These are phyloP conservation scores for Vaccinium corymbosum DNA, from an alignment of 148 eudicot genomes.

Conservation along the genomic window DNA sequence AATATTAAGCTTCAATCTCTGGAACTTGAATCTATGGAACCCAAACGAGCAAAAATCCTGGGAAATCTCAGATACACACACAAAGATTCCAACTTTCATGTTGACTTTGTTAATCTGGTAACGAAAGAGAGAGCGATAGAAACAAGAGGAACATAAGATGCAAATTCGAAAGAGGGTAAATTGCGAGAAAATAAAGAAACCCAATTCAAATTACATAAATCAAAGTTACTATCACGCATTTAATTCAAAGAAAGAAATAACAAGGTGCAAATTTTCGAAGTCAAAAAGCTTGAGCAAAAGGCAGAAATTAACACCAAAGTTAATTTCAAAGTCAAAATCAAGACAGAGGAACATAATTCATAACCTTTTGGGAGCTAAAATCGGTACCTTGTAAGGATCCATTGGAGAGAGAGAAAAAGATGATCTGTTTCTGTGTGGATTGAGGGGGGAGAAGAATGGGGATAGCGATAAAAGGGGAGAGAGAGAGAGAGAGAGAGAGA, in stretches of 20 bases:
- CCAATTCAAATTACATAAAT: neutral
- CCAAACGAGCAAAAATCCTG: neutral
- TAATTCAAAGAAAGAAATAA: neutral
- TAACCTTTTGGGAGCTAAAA: neutral
- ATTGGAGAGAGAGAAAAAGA: neutral
- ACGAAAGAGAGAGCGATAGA: neutral
- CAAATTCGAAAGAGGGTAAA: neutral
- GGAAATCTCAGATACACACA: neutral
- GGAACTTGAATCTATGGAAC: neutral
- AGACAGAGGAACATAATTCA: neutral
- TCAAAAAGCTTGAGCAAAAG: neutral
- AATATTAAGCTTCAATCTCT: neutral
- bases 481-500: neutral
- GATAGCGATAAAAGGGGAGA: neutral
- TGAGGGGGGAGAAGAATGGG: neutral
- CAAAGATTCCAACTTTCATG: neutral
- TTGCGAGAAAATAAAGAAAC: neutral
- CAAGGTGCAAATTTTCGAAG: neutral
- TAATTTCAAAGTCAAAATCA: neutral
- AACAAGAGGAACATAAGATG: neutral
- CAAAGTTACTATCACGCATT: neutral
- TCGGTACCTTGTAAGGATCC: constrained; percentile 15
- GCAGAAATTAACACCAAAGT: neutral
- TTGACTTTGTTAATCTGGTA: neutral
- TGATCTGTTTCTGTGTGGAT: neutral